Evolutionary conservation across 257 asterid species (phyloP), one percentile per base, ranked within the genome.

Genomic region (Plantago elongata): DNA sequence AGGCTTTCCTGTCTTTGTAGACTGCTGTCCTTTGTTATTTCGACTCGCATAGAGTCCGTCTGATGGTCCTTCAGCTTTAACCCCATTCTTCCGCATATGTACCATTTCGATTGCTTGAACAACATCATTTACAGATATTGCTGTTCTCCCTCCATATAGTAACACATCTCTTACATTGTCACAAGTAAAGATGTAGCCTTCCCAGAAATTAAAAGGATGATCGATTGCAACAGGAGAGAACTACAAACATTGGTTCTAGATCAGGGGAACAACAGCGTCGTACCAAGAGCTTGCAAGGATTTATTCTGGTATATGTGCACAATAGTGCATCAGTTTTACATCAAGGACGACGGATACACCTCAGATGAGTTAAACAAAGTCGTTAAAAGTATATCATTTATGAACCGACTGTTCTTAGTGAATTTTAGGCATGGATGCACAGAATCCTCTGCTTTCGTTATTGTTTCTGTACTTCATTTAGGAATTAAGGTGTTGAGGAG

Each of bases 271-370:
- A 72, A 63, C 1, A 76, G 89, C 43, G 75, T 77, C 14, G 51
- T 89, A 46, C 97, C 97, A 51, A 80, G 76, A 66, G 66, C 79
- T 38, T 89, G 95, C 86, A 92, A 75, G 79, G 83, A 86, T 69
- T 49, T 89, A 42, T 89, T 89, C 55, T 84, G 96, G 97, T 80
- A 84, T 57, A 89, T 86, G 95, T 62, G 83, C 78, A 72, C 75
- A 8, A 87, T 85, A 60, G 40, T 77, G 66, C 75, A 77, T 34
- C 76, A 68, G 3, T 82, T 88, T 65, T 91, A 91, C 69, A 38
- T 30, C 17, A 83, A 83, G 69, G 85, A 82, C 2, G 98, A 90
- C 57, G 98, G 96, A 9, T 88, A 79, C 71, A 75, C 81, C 68
- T 80, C 88, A 0, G 64, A 79, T 42, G 89, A 68, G 49, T 70